Evolutionary conservation across 164 flowering plant species (phyloP).

Genomic region (Umbilicus rupestris): DNA sequence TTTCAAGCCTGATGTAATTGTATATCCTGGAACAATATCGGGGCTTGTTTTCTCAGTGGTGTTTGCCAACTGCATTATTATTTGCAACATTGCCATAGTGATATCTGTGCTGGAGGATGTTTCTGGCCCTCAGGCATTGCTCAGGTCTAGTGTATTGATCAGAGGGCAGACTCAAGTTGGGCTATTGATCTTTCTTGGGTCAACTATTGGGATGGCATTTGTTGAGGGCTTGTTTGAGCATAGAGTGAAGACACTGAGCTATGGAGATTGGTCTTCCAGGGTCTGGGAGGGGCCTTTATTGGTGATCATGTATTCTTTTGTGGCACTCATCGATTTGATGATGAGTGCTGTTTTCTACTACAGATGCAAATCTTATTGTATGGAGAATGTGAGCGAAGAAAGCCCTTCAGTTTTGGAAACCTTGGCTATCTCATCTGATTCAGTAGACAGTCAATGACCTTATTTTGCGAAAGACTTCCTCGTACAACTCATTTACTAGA

Average conservation of each 20-base stretch:
- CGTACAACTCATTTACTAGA: background rate
- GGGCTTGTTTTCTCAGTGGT: constrained; percentile 65
- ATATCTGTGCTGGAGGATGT: constrained; percentile 87
- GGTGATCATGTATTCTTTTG: constrained; percentile 86
- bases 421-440: background rate
- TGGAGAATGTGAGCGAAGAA: background rate
- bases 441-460: background rate
- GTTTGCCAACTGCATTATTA: constrained; percentile 67
- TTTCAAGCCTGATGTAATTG: constrained; percentile 32
- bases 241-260: constrained; percentile 89
- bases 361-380: constrained; percentile 65
- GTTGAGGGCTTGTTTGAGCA: constrained; percentile 95
- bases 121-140: constrained; percentile 75
- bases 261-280: constrained; percentile 97
- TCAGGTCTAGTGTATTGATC: constrained; percentile 53
- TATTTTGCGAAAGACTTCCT: background rate
- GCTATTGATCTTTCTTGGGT: constrained; percentile 79
- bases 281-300: constrained; percentile 95
- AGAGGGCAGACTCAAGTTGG: constrained; percentile 96
- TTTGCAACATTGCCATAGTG: constrained; percentile 71
- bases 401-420: constrained; percentile 4
- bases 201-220: constrained; percentile 86
- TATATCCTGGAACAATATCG: constrained; percentile 48
- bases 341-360: constrained; percentile 93
- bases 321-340: constrained; percentile 90